Conservation (phyloP, 768 basidiomycete genomes). For the Boletus rex-veris region DNA sequence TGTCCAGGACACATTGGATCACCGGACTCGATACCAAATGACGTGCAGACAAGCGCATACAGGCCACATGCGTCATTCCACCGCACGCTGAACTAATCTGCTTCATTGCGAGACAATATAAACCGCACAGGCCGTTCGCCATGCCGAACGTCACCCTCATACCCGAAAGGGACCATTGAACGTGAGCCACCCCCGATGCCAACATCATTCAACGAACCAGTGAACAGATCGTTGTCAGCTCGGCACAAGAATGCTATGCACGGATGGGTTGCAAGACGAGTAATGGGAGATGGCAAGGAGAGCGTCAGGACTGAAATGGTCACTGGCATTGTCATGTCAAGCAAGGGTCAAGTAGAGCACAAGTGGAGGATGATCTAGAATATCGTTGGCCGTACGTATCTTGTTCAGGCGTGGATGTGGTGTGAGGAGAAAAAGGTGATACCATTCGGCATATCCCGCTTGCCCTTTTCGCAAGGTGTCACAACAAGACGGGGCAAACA, state of each 20-base stretch:
- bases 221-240: neutral
- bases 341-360: neutral
- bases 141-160: neutral
- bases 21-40: too few species aligned
- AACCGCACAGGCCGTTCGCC: neutral
- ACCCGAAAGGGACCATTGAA: neutral
- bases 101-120: neutral
- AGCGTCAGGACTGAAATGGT: neutral
- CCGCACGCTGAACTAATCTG: too few species aligned
- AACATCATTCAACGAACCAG: neutral
- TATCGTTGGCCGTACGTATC: too few species aligned
- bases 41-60: too few species aligned
- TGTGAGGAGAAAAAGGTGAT: neutral
- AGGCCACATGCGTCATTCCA: too few species aligned
- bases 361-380: neutral
- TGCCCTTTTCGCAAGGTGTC: too few species aligned
- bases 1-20: too few species aligned
- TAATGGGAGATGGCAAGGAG: neutral
- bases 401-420: neutral
- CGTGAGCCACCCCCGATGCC: neutral
- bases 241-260: neutral
- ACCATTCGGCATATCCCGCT: too few species aligned
- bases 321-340: neutral
- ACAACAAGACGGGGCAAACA: too few species aligned
- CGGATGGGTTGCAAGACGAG: neutral